Base-by-base conservation (phyloP, 805 yeast genomes). In the Myxozyma melibiosi region DNA sequence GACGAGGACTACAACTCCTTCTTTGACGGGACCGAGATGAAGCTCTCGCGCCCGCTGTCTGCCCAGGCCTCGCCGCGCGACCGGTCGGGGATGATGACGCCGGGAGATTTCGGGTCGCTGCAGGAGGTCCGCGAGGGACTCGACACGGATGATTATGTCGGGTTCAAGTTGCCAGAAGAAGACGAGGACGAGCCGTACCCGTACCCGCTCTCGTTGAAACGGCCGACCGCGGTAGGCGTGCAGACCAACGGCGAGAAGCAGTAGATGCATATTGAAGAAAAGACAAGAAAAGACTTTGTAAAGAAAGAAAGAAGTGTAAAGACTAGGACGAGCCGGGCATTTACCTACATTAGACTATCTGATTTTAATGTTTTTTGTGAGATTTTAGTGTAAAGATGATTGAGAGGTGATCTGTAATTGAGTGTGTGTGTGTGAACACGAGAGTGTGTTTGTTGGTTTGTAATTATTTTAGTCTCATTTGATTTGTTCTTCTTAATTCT, bases 41-140 rank as follows among this genome's bases (percentile, higher is more conserved):
- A 91, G 73, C 82, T 92, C 58, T 84, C 96, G 5, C 81, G 97
- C 68, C 98, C 98, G 16, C 77, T 92, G 63, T 86, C 96, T 59
- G 97, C 89, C n/a, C 98, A 98, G 1, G 98, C 97, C 2, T 91
- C 97, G 4, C 98, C 99, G 60, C 78, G 91, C 55, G 89, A 81
- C 63, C 73, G 84, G 1, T 72, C 83, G 13, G 84, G 87, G 16
- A 76, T 85, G 65, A 92, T 90, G 96, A 92, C 99, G 1, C 99
- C 99, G 0, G 99, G 99, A 38, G 99, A 92, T 71, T 80, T 92
- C 62, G 99, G 98, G n/a, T 85, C 96, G 2, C 78, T 94, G 67
- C 97, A 91, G 71, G 99, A 92, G 70, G 88, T 89, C 37, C 83
- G 83, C 55, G 88, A 88, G 67, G 77, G 82, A 1, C 75, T 84